Evolutionary conservation across 1,139 yeast species (phyloP).

Genomic region (Torulaspora globosa): DNA sequence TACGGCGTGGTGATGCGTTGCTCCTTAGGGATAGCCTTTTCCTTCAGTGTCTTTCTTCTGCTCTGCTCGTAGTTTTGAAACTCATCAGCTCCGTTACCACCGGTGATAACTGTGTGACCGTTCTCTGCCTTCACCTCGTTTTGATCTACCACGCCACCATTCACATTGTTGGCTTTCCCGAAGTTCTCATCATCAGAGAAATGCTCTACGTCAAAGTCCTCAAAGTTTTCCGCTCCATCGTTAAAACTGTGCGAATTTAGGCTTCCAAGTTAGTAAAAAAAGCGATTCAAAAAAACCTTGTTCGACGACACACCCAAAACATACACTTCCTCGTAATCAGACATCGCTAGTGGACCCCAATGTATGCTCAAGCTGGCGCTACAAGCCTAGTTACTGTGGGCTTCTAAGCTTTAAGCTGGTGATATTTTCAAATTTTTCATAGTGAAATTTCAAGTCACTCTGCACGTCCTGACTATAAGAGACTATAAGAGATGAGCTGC

Average conservation of each 20-base stretch:
- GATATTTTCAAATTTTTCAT: slow-evolving; percentile 8
- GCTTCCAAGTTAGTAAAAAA: slow-evolving; percentile 7
- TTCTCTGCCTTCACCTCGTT: slow-evolving; percentile 59
- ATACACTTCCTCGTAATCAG: slow-evolving; percentile 49
- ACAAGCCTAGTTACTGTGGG: background rate
- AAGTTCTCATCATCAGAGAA: slow-evolving; percentile 62
- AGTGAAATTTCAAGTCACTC: background rate
- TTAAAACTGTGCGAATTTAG: slow-evolving; percentile 42
- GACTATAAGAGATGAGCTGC: background rate
- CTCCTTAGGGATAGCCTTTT: slow-evolving; percentile 84
- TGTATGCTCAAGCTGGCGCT: background rate
- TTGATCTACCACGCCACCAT: slow-evolving; percentile 32
- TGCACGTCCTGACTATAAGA: background rate
- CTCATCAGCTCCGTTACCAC: slow-evolving; percentile 61
- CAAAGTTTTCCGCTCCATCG: slow-evolving; percentile 76
- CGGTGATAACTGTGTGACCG: slow-evolving; percentile 67
- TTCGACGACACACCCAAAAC: slow-evolving; percentile 17
- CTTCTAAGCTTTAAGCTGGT: slow-evolving; percentile 1
- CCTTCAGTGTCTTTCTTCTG: slow-evolving; percentile 66
- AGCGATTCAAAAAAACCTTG: background rate
- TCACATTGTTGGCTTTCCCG: slow-evolving; percentile 40
- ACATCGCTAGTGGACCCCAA: slow-evolving; percentile 35
- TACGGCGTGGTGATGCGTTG: slow-evolving; percentile 93
- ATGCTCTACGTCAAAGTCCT: slow-evolving; percentile 76
- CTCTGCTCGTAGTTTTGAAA: slow-evolving; percentile 42